Evolutionary conservation across 177 flowering plant genomes (phyloP).

Genomic region (Vitis hybrid): DNA sequence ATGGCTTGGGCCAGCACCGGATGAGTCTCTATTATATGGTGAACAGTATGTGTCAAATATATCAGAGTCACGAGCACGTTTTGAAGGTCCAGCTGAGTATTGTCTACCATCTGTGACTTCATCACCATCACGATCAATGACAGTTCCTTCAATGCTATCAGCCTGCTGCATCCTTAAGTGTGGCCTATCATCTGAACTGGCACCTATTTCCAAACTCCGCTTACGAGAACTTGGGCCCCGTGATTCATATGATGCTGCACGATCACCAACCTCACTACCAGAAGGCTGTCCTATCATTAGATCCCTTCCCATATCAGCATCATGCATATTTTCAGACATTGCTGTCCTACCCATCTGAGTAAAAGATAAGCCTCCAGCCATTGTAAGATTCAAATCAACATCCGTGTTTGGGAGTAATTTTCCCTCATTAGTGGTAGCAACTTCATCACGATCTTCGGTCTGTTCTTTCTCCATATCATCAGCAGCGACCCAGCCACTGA

Average conservation of each 20-base stretch:
- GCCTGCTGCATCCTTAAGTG: slow-evolving; percentile 63
- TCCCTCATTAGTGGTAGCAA: slow-evolving; percentile 58
- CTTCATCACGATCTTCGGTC: slow-evolving; percentile 82
- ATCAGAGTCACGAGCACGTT: slow-evolving; percentile 72
- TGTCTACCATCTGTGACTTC: slow-evolving; percentile 76
- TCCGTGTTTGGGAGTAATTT: slow-evolving; percentile 41
- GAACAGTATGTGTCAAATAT: slow-evolving; percentile 47
- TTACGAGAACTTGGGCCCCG: slow-evolving; percentile 91
- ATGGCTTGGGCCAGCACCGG: slow-evolving; percentile 90
- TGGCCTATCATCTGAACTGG: slow-evolving; percentile 82
- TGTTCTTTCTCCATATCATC: slow-evolving; percentile 79
- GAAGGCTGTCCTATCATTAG: slow-evolving; percentile 83
- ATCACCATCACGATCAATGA: slow-evolving; percentile 92
- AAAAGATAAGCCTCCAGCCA: slow-evolving; percentile 56
- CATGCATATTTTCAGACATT: slow-evolving; percentile 33
- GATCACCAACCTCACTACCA: slow-evolving; percentile 96
- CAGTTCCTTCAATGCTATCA: slow-evolving; percentile 93
- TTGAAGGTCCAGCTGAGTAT: slow-evolving; percentile 86
- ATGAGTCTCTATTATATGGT: slow-evolving; percentile 52
- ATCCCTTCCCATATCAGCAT: slow-evolving; percentile 62
- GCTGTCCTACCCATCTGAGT: slow-evolving; percentile 34
- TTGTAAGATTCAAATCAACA: slow-evolving; percentile 74
- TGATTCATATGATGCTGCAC: slow-evolving; percentile 96
- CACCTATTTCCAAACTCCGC: slow-evolving; percentile 78
- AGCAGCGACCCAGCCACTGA: slow-evolving; percentile 82